These are phyloP conservation scores for Violaceomyces palustris DNA, from an alignment of 1,284 basidiomycete species.

Conservation along the genomic window DNA sequence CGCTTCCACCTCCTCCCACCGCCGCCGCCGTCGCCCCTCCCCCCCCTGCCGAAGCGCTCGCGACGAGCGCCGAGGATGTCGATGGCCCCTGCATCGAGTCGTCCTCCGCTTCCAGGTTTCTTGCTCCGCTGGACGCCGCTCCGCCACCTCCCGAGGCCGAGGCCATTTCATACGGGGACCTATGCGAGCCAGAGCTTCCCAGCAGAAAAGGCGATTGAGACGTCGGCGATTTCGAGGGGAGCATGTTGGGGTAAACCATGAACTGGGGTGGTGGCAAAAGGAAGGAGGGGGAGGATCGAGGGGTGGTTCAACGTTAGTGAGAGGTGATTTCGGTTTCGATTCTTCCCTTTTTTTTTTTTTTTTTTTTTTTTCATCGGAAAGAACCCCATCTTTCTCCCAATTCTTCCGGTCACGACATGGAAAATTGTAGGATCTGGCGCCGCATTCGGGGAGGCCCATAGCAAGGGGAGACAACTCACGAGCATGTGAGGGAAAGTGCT, in stretches of 20 bases:
- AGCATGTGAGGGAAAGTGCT: conserved; percentile 52
- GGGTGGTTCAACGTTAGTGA: too few species aligned
- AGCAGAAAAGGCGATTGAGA: conserved; percentile 39
- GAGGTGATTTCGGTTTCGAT: too few species aligned
- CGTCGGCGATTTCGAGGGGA: conserved; percentile 56
- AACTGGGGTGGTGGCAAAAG: conserved; percentile 56
- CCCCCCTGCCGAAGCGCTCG: too few species aligned
- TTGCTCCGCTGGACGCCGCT: conserved; percentile 11
- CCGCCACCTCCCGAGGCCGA: conserved; percentile 34
- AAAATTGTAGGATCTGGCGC: too few species aligned
- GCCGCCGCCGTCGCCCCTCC: conserved; percentile 28
- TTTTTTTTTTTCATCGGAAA: too few species aligned
- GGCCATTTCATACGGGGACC: conserved; percentile 1
- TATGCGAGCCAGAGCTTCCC: conserved; percentile 11
- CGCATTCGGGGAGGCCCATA: conserved; percentile 58
- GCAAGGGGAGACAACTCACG: conserved; percentile 4
- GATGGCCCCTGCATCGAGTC: too few species aligned
- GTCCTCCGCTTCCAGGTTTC: conserved; percentile 67
- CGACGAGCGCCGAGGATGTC: too few species aligned
- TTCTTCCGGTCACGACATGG: too few species aligned
- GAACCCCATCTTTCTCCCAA: too few species aligned
- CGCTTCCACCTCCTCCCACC: too few species aligned
- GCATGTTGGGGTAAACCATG: conserved; percentile 65
- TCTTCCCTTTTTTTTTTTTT: too few species aligned
- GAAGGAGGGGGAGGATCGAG: too few species aligned